Base-by-base conservation (phyloP, 441 rosid species). In the Gossypium lobatum region DNA sequence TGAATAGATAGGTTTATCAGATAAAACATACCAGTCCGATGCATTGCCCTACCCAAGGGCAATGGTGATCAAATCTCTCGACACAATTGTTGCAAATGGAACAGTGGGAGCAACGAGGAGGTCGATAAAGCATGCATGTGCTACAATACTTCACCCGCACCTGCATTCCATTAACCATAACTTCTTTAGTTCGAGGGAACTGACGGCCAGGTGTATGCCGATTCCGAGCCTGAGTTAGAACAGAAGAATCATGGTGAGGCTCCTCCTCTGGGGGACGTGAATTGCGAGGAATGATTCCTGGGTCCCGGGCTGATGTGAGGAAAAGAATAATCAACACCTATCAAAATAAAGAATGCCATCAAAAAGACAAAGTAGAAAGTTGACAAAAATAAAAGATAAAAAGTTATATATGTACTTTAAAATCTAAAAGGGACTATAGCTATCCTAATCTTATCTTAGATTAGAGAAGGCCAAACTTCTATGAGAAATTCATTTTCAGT, bases 21-120 rank as follows among this genome's bases (percentile, higher is more conserved):
- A 25, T 37, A 20, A 68, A 17, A 81, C 70, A 83, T 86, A 93
- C 98, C 89, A 88, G 66, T 83, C 98, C 98, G 77, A 93, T 84
- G 84, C 98, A 93, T 77, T 93, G 98, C 71, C 98, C 97, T 46
- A 93, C 94, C 98, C 98, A 93, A 46, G 97, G 96, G 76, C 98
- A 93, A 76, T 93, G 98, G 77, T 93, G 98, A 81, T 91, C 97
- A 79, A 91, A 93, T 60, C 96, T 84, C 80, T 90, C 89, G 39
- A 93, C 93, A 50, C 98, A 93, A 66, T 93, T 93, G 79, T 91
- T 84, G 83, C 98, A 94, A 78, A 94, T 91, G 71, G 97, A 92
- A 78, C 98, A 91, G 74, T 93, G 98, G 3, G 98, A 93, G 82
- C 92, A 89, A 71, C 96, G 96, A 34, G 97, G 98, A 84, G 96